A percentile compares a stretch with the other conserved stretches of the same genome.
These are phyloP conservation scores for Bipolaris zeicola DNA, from an alignment of 2,329 filamentous ascomycete genomes.

Conservation along the genomic window DNA sequence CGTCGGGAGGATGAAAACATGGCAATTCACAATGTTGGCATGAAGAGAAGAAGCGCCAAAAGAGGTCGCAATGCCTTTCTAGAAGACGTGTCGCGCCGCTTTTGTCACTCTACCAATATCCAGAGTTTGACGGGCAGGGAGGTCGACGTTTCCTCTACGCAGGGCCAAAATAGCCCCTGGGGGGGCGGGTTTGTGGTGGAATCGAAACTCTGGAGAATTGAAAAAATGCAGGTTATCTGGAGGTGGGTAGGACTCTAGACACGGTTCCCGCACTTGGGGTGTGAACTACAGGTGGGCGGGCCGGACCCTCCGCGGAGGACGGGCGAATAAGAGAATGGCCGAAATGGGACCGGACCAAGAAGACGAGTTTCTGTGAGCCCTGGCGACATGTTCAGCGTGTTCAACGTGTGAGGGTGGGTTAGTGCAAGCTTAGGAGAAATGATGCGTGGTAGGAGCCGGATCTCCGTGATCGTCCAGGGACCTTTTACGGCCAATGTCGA, in stretches of 20 bases:
- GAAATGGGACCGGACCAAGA: constrained; percentile 7
- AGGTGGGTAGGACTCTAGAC: constrained; percentile 1
- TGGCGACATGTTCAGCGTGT: constrained; percentile 2
- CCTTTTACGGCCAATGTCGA: constrained; percentile 8
- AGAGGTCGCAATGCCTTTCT: too few relatives aligned
- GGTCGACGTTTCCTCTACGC: too few relatives aligned
- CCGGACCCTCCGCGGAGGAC: constrained; percentile 19
- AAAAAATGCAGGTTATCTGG: constrained; percentile 6
- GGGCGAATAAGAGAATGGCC: constrained; percentile 12
- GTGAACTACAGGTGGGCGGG: constrained; percentile 26
- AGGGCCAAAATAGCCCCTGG: not conserved
- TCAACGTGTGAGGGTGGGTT: constrained; percentile 9
- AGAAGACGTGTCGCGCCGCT: too few relatives aligned
- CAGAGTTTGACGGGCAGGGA: too few relatives aligned
- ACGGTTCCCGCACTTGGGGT: constrained; percentile 15
- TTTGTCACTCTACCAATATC: too few relatives aligned
- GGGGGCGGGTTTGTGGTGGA: not conserved
- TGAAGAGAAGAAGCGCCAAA: too few relatives aligned
- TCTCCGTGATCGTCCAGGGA: constrained; percentile 17
- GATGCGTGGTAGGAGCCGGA: constrained; percentile 11
- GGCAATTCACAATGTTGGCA: too few relatives aligned
- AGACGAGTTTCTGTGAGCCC: constrained; percentile 3
- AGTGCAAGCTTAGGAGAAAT: constrained; percentile 8
- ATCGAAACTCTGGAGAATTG: constrained; percentile 10
- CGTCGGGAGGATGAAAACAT: too few relatives aligned